Percentiles rank a stretch among this genome's conserved stretches.
phyloP scores from a whole-genome alignment of 768 basidiomycete genomes.

The Kwoniella heveanensis region DNA sequence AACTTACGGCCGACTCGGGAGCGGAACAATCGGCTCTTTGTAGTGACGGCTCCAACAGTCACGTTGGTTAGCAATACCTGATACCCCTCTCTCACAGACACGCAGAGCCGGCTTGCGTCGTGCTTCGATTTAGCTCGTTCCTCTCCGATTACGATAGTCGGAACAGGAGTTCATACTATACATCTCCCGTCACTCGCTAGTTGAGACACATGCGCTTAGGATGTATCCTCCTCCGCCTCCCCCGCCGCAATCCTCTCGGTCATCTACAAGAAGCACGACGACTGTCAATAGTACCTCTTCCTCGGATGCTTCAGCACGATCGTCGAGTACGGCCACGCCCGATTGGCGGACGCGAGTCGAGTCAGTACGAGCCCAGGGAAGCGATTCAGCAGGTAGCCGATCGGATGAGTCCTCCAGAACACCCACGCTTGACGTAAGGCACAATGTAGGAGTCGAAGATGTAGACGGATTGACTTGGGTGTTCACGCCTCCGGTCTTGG shows the following conservation, averaged over 20 bases:
- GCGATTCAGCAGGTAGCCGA: neutral
- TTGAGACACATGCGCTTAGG: neutral
- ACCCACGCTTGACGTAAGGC: neutral
- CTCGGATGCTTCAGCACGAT: neutral
- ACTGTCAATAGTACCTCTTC: neutral
- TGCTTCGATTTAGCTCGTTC: too few relatives aligned
- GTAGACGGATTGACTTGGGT: conserved; percentile 8
- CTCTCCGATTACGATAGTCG: too few relatives aligned
- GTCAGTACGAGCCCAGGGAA: neutral
- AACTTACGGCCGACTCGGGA: too few relatives aligned
- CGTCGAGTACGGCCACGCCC: neutral
- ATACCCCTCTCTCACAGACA: too few relatives aligned
- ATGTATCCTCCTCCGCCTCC: neutral
- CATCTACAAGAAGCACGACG: neutral
- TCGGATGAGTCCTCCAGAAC: neutral
- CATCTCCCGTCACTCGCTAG: too few relatives aligned
- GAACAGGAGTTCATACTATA: too few relatives aligned
- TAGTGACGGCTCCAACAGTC: too few relatives aligned
- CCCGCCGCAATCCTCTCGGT: neutral
- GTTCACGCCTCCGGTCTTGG: conserved; percentile 17
- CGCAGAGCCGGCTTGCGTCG: too few relatives aligned
- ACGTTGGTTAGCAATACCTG: too few relatives aligned
- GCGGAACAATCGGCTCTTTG: too few relatives aligned
- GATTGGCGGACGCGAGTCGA: neutral
- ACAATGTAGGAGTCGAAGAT: neutral